Evolutionary conservation across 2,329 filamentous ascomycete genomes (phyloP), one percentile per base, ranked within the genome.

Genomic region (Diaporthe vaccinii): DNA sequence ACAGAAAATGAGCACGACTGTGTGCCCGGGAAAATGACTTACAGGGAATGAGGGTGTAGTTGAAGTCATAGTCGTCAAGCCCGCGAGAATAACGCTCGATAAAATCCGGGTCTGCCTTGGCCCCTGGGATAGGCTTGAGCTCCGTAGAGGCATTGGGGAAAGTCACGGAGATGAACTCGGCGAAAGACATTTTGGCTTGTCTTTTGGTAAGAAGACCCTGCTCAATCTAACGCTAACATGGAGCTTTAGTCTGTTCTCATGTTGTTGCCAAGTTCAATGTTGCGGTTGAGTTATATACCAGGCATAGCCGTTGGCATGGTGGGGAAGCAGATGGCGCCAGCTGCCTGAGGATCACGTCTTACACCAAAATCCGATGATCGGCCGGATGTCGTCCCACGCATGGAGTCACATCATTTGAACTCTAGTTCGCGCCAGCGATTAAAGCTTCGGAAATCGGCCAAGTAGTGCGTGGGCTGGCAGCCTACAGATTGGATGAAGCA

Each of bases 11-110:
- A 28, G 14, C 17, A 28, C 4, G 20, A 12, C 31, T 14, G 17
- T 1, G 34, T 20, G 12, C 9, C 1, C 2, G 25, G 9, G 1
- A 31, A 31, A 25, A 22, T 22, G 31, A 46, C 59, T 44, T 31
- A 65, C 59, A 92, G 0, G 90, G 90, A 22, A 91, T 85, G 2
- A 92, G 85, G 0, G 90, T 92, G 80, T 92, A 92, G 81, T 91
- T 90, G 84, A 88, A 92, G 61, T 82, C 88, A 80, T 91, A 89
- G 79, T 92, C 90, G 76, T 92, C 90, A 2, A 92, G 84, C 6
- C 84, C 85, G 31, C 88, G 85, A 20, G 89, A 88, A 78, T 92
- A 92, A 41, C 90, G 88, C 41, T 85, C 82, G 5, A 92, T 85
- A 78, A 85, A 91, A 9, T 89, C 88, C 1, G 88, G 86, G 77